Conservation (phyloP, 805 yeast genomes). For the Scheffersomyces lignosus region DNA sequence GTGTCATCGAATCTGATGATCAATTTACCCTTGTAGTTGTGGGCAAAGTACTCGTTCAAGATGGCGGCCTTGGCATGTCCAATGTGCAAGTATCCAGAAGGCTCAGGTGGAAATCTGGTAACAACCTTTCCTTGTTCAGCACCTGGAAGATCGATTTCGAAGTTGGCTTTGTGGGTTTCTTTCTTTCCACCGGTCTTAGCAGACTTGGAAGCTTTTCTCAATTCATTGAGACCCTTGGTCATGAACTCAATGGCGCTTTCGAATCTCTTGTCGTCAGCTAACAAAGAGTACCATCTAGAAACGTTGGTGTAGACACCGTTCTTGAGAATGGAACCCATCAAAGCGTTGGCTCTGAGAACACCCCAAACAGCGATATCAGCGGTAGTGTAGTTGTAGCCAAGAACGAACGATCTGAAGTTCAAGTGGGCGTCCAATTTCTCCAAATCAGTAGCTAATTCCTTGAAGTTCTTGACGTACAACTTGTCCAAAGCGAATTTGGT, state of each 20-base stretch:
- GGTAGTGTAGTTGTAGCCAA: constrained; percentile 63
- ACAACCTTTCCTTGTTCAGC: constrained; percentile 95
- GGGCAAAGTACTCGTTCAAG: constrained; percentile 94
- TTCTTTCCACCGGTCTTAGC: constrained; percentile 49
- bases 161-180: constrained; percentile 90
- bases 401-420: constrained; percentile 78
- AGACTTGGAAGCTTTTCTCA: constrained; percentile 65
- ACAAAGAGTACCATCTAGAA: constrained; percentile 87
- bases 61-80: constrained; percentile 99
- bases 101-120: constrained; percentile 99
- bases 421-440: constrained; percentile 81
- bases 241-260: constrained; percentile 68
- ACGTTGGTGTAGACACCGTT: constrained; percentile 81
- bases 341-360: constrained; percentile 86
- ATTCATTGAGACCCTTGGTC: constrained; percentile 67
- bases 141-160: constrained; percentile 87
- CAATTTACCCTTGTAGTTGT: constrained; percentile 92
- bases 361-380: constrained; percentile 95
- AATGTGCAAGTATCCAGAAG: constrained; percentile 97
- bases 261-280: constrained; percentile 66
- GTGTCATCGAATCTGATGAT: constrained; percentile 98
- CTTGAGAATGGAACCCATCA: constrained; percentile 88
- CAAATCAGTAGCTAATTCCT: constrained; percentile 72
- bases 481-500: constrained; percentile 63
- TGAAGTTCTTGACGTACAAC: constrained; percentile 82